These are phyloP conservation scores for Coemansia sp. DNA, from an alignment of 192 early-diverging fungal genomes.

Conservation along the genomic window DNA sequence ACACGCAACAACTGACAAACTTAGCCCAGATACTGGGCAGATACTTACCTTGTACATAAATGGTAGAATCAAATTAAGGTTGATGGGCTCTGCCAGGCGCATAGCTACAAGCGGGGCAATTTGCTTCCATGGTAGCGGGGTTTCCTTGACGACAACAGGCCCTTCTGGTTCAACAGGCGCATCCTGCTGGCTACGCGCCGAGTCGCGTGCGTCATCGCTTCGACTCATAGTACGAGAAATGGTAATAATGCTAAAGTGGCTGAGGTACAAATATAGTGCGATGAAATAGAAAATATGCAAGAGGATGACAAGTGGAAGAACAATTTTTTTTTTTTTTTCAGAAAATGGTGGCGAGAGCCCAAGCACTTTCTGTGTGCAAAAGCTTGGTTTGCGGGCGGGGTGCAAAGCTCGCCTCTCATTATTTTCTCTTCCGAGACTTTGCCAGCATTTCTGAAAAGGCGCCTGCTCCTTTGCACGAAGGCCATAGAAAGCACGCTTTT, in stretches of 20 bases:
- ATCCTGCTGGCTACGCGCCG: neutral
- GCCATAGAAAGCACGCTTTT: neutral
- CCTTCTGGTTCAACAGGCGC: neutral
- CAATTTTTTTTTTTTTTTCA: neutral
- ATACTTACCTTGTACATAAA: constrained; percentile 24
- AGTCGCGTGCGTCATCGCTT: neutral
- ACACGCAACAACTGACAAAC: neutral
- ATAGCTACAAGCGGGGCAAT: constrained; percentile 33
- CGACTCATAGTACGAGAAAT: neutral
- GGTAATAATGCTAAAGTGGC: neutral
- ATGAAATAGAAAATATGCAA: neutral
- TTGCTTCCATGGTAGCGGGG: constrained; percentile 51
- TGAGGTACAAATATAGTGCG: neutral
- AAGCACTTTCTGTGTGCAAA: neutral
- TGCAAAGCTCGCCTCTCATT: neutral
- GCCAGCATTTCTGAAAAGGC: neutral
- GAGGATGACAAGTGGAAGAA: neutral
- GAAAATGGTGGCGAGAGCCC: neutral
- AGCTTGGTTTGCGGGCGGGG: neutral
- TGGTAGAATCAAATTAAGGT: constrained; percentile 73
- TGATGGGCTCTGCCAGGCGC: constrained; percentile 69
- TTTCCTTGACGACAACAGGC: constrained; percentile 24
- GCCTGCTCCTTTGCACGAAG: neutral
- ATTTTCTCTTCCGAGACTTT: neutral
- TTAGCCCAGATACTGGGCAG: neutral